Conservation (phyloP, 768 basidiomycete genomes). For the Tricholoma sp. region DNA sequence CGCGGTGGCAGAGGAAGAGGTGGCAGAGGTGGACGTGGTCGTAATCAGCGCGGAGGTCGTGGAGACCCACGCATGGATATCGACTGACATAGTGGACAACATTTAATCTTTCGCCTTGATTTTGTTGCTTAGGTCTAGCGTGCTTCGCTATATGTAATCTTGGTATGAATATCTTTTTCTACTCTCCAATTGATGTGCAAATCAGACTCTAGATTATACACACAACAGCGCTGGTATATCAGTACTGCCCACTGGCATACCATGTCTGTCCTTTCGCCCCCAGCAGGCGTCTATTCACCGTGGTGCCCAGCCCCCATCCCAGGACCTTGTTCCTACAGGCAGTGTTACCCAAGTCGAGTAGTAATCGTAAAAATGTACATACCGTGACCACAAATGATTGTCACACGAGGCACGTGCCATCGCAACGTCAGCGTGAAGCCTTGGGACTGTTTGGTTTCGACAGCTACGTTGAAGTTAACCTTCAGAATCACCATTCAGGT, state of each 20-base stretch:
- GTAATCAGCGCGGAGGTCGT: slow-evolving; percentile 23
- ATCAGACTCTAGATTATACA: neutral
- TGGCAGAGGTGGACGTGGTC: slow-evolving; percentile 28
- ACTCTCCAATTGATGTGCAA: neutral
- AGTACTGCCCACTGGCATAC: neutral
- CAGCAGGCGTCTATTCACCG: no score
- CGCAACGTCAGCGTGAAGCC: neutral
- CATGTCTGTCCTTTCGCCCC: no score
- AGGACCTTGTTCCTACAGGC: no score
- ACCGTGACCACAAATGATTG: neutral
- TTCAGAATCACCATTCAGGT: neutral
- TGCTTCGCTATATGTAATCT: neutral
- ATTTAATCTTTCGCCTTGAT: neutral
- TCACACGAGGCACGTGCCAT: neutral
- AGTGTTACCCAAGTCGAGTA: no score
- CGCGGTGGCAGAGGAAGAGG: slow-evolving; percentile 34
- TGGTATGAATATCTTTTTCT: neutral
- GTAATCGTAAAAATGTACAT: no score
- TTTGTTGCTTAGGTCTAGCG: neutral
- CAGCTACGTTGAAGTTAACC: no score
- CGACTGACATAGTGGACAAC: slow-evolving; percentile 30
- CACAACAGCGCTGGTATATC: neutral
- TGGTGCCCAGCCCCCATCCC: no score
- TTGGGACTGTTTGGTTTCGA: no score
- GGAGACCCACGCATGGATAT: slow-evolving; percentile 46